These are phyloP conservation scores for Solanum sejunctum DNA, from an alignment of 257 asterid species.

Conservation along the genomic window DNA sequence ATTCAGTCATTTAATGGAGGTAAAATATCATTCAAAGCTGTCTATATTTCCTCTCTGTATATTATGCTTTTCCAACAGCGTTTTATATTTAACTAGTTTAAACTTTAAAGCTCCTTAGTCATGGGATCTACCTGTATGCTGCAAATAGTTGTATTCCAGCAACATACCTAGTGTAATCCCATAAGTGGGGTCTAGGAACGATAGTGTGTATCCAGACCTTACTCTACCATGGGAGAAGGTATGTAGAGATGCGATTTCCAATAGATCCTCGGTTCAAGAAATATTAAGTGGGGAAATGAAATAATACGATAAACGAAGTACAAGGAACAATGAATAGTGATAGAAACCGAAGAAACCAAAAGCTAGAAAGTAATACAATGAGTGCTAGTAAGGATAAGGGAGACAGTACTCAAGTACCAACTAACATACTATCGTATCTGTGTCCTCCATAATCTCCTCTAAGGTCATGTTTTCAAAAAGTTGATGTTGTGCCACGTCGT, in stretches of 20 bases:
- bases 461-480: not conserved
- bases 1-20: conserved; percentile 96
- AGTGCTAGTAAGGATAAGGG: not conserved
- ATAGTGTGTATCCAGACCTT: not conserved
- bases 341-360: not conserved
- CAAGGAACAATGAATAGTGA: not conserved
- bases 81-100: not conserved
- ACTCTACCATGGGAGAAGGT: not conserved
- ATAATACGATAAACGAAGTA: not conserved
- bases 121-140: not conserved
- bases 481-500: not conserved
- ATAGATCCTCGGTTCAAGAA: not conserved
- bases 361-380: not conserved
- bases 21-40: conserved; percentile 5
- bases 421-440: not conserved
- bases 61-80: not conserved
- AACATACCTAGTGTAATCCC: not conserved
- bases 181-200: too few relatives aligned
- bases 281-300: not conserved
- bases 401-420: not conserved
- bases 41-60: not conserved
- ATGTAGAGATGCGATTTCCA: not conserved
- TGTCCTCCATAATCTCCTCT: not conserved
- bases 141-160: not conserved
- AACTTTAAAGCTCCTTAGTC: not conserved